These are phyloP conservation scores for Corymbia calophylla DNA, from an alignment of 441 rosid genomes.

Conservation along the genomic window DNA sequence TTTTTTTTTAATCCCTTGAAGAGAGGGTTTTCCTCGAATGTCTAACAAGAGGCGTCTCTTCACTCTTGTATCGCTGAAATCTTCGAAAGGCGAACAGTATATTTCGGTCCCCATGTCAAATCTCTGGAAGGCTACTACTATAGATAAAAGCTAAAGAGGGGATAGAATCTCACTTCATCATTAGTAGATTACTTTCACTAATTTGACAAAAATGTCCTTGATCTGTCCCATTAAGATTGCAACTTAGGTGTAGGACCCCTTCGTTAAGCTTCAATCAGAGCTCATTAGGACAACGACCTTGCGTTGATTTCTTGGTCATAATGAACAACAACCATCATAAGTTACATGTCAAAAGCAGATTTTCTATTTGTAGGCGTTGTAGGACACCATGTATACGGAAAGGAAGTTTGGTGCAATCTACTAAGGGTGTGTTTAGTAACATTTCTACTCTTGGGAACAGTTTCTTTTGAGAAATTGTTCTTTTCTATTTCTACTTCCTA, in stretches of 20 bases:
- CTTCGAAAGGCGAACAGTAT: too few relatives aligned
- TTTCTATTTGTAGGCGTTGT: background rate
- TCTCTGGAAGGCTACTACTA: too few relatives aligned
- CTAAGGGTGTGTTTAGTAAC: too few relatives aligned
- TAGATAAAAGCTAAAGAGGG: background rate
- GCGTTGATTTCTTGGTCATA: background rate
- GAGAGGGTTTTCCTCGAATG: background rate
- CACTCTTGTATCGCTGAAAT: background rate
- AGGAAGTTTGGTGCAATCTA: background rate
- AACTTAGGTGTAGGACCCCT: background rate
- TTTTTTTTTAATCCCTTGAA: background rate
- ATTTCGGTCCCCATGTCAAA: too few relatives aligned
- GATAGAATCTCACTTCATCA: background rate
- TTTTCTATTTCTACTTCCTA: too few relatives aligned
- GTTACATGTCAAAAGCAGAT: background rate
- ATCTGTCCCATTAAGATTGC: background rate
- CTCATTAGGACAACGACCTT: background rate
- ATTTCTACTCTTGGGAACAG: too few relatives aligned
- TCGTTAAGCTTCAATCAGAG: background rate
- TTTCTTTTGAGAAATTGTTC: too few relatives aligned
- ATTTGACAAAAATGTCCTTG: background rate
- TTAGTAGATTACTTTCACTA: background rate
- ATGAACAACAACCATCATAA: background rate
- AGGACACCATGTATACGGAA: background rate
- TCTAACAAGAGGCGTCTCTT: background rate